Base-by-base conservation (phyloP, 2,329 filamentous ascomycete species). In the Verticillium nonalfalfae region DNA sequence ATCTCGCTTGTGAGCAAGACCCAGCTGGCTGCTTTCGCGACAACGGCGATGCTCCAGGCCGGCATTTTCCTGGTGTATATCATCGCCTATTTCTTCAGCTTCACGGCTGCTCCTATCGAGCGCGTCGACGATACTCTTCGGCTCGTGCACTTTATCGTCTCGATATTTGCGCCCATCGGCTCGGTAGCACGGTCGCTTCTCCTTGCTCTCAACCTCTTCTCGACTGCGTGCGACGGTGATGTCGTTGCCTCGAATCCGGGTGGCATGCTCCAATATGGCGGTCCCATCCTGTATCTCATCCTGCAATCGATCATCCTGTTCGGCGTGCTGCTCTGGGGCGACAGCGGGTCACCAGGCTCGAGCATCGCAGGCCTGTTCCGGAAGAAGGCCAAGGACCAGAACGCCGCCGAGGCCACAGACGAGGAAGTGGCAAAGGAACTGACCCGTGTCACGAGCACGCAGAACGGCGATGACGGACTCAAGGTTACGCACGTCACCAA, bases 1-100 rank as follows among this genome's bases (percentile, higher is more conserved):
- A 82, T 96, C 52, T 96, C 93, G 0, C 83, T 97, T 0, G 90
- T 93, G 68, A 85, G 89, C 38, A 85, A 83, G 58, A 93, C 89
- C 36, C 92, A 96, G 73, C 81, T 97, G 6, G 89, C 90, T 4
- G 87, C 93, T 0, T 97, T 95, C 72, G 93, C 92, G 0, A 90
- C 94, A 71, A 86, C 90, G 1, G 90, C 91, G 1, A 90, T 89
- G 18, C 83, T 86, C 15, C 91, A 96, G 73, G 89, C 89, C 7
- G 77, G 90, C 11, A 76, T 89, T 66, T 90, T 93, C 69, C 75
- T 93, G 21, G 72, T 88, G 14, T 93, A 92, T 70, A 79, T 93
- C 64, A 85, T 93, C 67, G 85, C 84, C 1, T 92, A 90, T 70
- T 79, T 92, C 72, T 82, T 79, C 58, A 87, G 91, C 34, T 78